Conservation (phyloP, 371 early-diverging fungal genomes). For the Mucor sp. region DNA sequence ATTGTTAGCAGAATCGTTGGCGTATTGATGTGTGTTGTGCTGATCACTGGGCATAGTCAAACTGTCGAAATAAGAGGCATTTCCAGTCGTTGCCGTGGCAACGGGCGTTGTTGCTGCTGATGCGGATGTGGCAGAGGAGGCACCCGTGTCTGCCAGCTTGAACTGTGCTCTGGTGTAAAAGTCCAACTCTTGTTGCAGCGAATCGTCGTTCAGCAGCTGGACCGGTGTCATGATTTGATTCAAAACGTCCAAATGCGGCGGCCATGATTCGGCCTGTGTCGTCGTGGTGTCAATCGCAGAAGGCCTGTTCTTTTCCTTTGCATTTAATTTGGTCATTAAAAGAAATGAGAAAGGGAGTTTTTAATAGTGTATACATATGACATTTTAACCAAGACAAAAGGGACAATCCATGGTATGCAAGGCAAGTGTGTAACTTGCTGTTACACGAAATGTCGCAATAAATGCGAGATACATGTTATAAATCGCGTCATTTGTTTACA, state of each 20-base stretch:
- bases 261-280: background rate
- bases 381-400: background rate
- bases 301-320: no score
- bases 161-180: constrained; percentile 58
- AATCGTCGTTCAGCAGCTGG: constrained; percentile 25
- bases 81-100: no score
- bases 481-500: constrained; percentile 21
- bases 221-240: constrained; percentile 32
- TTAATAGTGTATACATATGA: background rate
- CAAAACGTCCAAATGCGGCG: constrained; percentile 13
- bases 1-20: no score
- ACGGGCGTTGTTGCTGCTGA: constrained; percentile 22
- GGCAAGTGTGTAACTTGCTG: background rate
- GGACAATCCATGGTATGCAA: background rate
- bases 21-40: background rate
- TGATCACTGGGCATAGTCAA: background rate
- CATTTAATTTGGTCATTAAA: background rate
- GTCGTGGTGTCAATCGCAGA: no score
- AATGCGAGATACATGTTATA: constrained; percentile 17
- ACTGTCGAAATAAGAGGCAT: no score
- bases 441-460: constrained; percentile 18
- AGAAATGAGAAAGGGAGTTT: background rate
- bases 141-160: constrained; percentile 34
- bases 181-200: constrained; percentile 33
- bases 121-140: no score